These are phyloP conservation scores for Prosopis cineraria DNA, from an alignment of 306 rosid species.

Conservation along the genomic window DNA sequence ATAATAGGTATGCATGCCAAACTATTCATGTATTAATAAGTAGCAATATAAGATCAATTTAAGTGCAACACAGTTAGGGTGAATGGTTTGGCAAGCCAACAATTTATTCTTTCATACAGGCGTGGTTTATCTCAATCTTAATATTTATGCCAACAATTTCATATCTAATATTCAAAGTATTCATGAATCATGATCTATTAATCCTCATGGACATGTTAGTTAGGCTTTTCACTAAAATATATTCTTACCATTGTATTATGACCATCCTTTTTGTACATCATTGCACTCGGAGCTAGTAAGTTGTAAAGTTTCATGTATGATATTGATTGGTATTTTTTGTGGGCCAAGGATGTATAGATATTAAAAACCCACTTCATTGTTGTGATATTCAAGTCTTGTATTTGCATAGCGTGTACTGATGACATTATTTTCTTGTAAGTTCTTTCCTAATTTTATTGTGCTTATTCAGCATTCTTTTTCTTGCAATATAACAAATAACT, in stretches of 20 bases:
- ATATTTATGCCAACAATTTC: neutral
- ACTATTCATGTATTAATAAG: no score
- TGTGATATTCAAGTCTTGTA: neutral
- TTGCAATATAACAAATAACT: neutral
- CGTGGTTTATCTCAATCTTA: neutral
- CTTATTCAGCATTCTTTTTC: constrained; percentile 5
- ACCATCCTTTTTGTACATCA: neutral
- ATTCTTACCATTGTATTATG: neutral
- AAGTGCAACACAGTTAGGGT: no score
- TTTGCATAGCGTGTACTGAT: neutral
- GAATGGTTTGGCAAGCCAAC: no score
- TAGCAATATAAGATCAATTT: no score
- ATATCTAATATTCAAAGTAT: constrained; percentile 22
- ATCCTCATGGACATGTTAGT: constrained; percentile 1
- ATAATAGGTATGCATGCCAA: no score
- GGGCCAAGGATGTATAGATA: neutral
- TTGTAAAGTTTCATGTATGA: neutral
- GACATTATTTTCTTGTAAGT: neutral
- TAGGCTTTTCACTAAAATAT: no score
- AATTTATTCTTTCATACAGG: neutral
- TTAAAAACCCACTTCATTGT: neutral
- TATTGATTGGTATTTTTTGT: neutral
- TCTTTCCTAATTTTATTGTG: constrained; percentile 4
- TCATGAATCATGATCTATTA: constrained; percentile 7
- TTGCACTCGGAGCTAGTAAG: constrained; percentile 6